Evolutionary conservation across 805 yeast genomes (phyloP).

Genomic region (Phaffomyces opuntiae): DNA sequence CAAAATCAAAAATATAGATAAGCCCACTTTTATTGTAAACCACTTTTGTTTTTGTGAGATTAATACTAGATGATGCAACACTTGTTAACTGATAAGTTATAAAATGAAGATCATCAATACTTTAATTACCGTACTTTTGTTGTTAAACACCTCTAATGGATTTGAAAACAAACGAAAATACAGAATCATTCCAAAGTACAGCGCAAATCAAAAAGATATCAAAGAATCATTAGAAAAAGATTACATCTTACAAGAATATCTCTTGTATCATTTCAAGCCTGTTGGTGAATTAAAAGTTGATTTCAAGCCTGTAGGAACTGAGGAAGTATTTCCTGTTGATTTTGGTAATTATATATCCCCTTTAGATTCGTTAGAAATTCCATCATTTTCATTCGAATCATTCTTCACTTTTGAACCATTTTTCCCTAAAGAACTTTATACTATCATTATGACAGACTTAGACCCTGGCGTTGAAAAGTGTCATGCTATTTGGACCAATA

Average conservation of each 20-base stretch:
- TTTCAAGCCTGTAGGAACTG: slow-evolving; percentile 4
- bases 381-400: slow-evolving; percentile 11
- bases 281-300: slow-evolving; percentile 11
- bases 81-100: too few species aligned
- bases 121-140: not conserved
- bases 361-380: slow-evolving; percentile 9
- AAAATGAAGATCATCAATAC: not conserved
- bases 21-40: too few species aligned
- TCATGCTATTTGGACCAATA: slow-evolving; percentile 18
- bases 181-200: not conserved
- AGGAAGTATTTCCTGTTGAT: slow-evolving; percentile 6
- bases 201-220: not conserved
- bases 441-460: slow-evolving; percentile 14
- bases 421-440: slow-evolving; percentile 7
- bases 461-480: slow-evolving; percentile 7
- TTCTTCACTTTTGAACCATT: slow-evolving; percentile 4
- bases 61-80: too few species aligned
- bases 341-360: slow-evolving; percentile 19
- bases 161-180: not conserved
- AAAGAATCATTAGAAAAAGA: not conserved
- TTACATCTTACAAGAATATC: slow-evolving; percentile 5
- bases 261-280: slow-evolving; percentile 14
- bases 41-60: too few species aligned
- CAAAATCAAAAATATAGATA: too few species aligned
- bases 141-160: not conserved